Conservation (phyloP, 495 filamentous ascomycete genomes). For the Penicillium chermesinum region DNA sequence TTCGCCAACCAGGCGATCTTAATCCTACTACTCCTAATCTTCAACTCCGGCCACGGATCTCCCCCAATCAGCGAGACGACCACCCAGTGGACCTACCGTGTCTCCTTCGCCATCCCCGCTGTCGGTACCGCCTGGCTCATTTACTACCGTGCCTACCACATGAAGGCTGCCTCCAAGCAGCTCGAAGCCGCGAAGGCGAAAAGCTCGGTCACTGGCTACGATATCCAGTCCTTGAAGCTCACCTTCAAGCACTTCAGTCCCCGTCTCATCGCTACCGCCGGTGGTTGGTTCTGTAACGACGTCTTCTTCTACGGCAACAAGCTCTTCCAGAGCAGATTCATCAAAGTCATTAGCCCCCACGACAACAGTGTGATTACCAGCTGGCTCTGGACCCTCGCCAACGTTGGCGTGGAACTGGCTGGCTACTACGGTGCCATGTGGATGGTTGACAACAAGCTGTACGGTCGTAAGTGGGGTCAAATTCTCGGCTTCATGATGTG, state of each 20-base stretch:
- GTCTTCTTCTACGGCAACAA: slow-evolving; percentile 98
- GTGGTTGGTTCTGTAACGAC: slow-evolving; percentile 84
- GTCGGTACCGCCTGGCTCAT: slow-evolving; percentile 84
- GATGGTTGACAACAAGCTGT: slow-evolving; percentile 83
- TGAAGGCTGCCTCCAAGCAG: slow-evolving; percentile 68
- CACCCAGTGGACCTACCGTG: slow-evolving; percentile 76
- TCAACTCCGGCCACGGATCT: slow-evolving; percentile 65
- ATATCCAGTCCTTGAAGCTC: slow-evolving; percentile 64
- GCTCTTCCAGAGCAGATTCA: slow-evolving; percentile 85
- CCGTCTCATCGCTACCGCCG: slow-evolving; percentile 73
- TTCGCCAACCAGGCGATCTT: slow-evolving; percentile 81
- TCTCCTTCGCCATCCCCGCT: slow-evolving; percentile 79
- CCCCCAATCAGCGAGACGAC: slow-evolving; percentile 63
- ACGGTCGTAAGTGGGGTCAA: slow-evolving; percentile 86
- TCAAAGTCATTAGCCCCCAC: slow-evolving; percentile 58
- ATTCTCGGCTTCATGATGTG: slow-evolving; percentile 79
- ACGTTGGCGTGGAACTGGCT: slow-evolving; percentile 67
- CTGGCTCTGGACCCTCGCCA: slow-evolving; percentile 84
- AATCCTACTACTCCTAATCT: slow-evolving; percentile 71
- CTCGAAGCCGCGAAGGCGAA: slow-evolving; percentile 74
- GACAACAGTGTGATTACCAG: slow-evolving; percentile 62
- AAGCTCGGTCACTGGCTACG: slow-evolving; percentile 77
- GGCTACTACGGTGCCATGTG: slow-evolving; percentile 79
- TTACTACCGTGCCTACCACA: slow-evolving; percentile 85
- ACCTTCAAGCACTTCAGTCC: slow-evolving; percentile 72